A percentile compares a stretch with the other conserved stretches of the same genome.
phyloP scores from a whole-genome alignment of 768 basidiomycete species.

The Tephrocybe sp. region DNA sequence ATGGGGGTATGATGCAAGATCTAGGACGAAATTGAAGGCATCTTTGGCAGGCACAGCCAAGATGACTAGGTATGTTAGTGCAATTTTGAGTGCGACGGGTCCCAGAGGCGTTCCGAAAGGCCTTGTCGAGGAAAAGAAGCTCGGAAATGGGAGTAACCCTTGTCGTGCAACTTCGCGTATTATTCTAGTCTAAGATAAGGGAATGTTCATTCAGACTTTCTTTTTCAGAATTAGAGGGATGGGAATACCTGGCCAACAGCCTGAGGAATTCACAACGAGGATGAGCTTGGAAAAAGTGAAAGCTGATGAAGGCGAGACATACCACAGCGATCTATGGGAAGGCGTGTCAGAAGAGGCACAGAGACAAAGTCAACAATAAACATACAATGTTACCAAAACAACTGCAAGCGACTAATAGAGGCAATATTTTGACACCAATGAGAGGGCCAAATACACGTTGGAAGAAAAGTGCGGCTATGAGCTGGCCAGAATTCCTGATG shows the following conservation, averaged over 20 bases:
- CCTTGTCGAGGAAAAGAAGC: conserved; percentile 45
- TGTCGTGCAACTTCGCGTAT: conserved; percentile 54
- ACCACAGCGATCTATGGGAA: neutral
- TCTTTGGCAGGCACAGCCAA: conserved; percentile 36
- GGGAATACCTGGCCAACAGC: conserved; percentile 27
- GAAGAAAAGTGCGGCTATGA: conserved; percentile 36
- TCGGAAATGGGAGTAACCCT: conserved; percentile 49
- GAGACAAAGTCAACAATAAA: too few species aligned
- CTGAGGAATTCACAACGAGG: conserved; percentile 2
- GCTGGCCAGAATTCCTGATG: conserved; percentile 31
- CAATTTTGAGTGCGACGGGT: conserved; percentile 39
- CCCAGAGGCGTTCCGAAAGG: conserved; percentile 51
- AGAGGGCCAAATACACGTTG: conserved; percentile 28
- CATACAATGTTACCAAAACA: conserved; percentile 41
- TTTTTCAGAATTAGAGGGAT: neutral
- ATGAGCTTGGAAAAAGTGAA: neutral
- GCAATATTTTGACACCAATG: conserved; percentile 27
- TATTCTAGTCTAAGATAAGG: conserved; percentile 33
- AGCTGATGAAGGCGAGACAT: neutral
- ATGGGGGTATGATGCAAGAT: conserved; percentile 39
- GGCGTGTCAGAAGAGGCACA: too few species aligned
- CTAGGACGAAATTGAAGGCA: conserved; percentile 37
- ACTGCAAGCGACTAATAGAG: conserved; percentile 31
- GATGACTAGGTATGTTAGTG: conserved; percentile 41
- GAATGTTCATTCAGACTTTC: neutral